These are phyloP conservation scores for Furcasterigmium sp. DNA, from an alignment of 2,329 filamentous ascomycete genomes.

Conservation along the genomic window DNA sequence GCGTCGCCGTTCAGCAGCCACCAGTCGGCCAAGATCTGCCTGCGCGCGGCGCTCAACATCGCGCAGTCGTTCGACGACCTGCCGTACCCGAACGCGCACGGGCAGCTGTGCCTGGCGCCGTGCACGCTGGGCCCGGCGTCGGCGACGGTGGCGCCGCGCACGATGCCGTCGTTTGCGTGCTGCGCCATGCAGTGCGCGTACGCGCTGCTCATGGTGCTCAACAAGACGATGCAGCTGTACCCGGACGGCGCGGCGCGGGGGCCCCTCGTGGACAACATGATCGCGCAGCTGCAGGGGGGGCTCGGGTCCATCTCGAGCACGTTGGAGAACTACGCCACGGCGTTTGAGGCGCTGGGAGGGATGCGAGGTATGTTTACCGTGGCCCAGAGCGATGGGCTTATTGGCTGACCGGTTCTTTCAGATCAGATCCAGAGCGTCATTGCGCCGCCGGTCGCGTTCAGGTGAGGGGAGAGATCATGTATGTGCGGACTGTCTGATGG, in stretches of 20 bases:
- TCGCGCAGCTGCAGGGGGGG: constrained; percentile 33
- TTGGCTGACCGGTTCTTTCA: constrained; percentile 3
- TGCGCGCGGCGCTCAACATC: constrained; percentile 43
- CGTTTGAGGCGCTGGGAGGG: constrained; percentile 38
- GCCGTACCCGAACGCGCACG: constrained; percentile 38
- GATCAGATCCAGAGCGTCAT: constrained; percentile 18
- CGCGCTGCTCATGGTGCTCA: constrained; percentile 35
- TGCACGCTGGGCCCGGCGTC: constrained; percentile 29
- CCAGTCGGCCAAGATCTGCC: constrained; percentile 41
- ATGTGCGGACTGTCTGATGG: too few species aligned
- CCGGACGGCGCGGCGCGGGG: constrained; percentile 15
- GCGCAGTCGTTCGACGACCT: constrained; percentile 37
- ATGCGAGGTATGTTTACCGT: constrained; percentile 34
- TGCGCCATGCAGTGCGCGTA: constrained; percentile 42
- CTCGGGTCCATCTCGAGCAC: constrained; percentile 33
- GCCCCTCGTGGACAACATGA: constrained; percentile 26
- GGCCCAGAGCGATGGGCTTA: background rate
- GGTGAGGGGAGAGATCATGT: background rate
- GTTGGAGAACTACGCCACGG: constrained; percentile 36
- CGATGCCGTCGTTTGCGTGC: constrained; percentile 39
- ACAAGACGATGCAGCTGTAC: constrained; percentile 32
- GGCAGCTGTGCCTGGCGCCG: constrained; percentile 24
- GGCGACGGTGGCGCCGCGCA: constrained; percentile 32
- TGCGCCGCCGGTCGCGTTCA: constrained; percentile 15
- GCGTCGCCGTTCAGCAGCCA: constrained; percentile 38